Conservation (phyloP, 495 filamentous ascomycete species). For the Penicillium lividum region DNA sequence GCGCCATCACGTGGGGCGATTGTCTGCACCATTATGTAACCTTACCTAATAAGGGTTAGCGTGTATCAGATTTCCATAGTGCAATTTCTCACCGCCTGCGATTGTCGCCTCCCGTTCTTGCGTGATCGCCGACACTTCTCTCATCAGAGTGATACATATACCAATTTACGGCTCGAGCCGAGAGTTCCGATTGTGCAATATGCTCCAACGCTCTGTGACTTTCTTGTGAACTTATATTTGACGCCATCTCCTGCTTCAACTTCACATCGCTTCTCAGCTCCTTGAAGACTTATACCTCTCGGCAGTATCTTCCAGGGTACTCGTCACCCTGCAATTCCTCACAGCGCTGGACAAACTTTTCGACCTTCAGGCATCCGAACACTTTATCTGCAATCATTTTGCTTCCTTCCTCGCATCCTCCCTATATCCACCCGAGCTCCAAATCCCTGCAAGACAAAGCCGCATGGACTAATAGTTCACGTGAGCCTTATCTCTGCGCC, state of each 20-base stretch:
- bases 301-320: constrained; percentile 18
- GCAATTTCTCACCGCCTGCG: constrained; percentile 18
- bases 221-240: background rate
- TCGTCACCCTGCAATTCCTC: constrained; percentile 8
- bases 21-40: background rate
- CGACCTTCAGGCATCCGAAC: constrained; percentile 11
- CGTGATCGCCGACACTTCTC: constrained; percentile 22
- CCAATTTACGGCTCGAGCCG: constrained; percentile 1
- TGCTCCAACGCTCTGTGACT: background rate
- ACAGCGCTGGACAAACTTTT: background rate
- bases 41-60: background rate
- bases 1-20: constrained; percentile 27
- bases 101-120: constrained; percentile 9
- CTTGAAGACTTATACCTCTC: background rate
- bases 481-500: background rate
- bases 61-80: constrained; percentile 11
- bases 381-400: background rate
- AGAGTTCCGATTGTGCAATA: constrained; percentile 7
- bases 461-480: background rate
- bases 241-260: background rate
- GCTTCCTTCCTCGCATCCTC: background rate
- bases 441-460: background rate
- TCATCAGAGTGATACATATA: constrained; percentile 1
- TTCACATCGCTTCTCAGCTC: background rate
- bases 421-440: background rate